phyloP scores from a whole-genome alignment of 441 rosid genomes.

The Bruguiera hainesii region DNA sequence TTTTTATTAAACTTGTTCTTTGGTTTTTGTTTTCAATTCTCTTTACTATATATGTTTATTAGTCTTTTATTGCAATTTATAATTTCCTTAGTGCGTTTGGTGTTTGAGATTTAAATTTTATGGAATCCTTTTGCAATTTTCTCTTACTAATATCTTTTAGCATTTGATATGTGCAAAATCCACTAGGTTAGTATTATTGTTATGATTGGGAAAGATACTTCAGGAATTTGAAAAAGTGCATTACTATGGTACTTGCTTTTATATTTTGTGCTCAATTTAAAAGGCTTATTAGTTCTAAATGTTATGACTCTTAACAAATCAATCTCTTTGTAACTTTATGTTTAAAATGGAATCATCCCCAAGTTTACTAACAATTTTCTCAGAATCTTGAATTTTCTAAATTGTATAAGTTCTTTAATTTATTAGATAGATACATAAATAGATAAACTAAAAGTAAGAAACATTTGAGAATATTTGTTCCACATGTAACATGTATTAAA shows the following conservation, averaged over 20 bases:
- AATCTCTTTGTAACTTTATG: too few species aligned
- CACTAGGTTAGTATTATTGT: slow-evolving; percentile 81
- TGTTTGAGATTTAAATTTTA: background rate
- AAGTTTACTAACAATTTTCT: too few species aligned
- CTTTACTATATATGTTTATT: background rate
- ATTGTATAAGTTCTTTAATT: too few species aligned
- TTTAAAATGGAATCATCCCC: too few species aligned
- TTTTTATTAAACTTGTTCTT: too few species aligned
- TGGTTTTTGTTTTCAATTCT: too few species aligned
- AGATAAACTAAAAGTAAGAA: too few species aligned
- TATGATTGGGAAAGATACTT: slow-evolving; percentile 41
- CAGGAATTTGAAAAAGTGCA: slow-evolving; percentile 54
- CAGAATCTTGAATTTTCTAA: too few species aligned
- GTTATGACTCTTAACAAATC: background rate
- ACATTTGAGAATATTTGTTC: too few species aligned
- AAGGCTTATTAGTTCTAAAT: background rate
- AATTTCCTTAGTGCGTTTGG: background rate
- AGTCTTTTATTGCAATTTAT: background rate
- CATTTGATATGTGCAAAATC: slow-evolving; percentile 83
- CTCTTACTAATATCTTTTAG: slow-evolving; percentile 83
- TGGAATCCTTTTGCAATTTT: slow-evolving; percentile 36
- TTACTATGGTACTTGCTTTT: slow-evolving; percentile 59
- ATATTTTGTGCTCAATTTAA: background rate
- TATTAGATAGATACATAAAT: too few species aligned
- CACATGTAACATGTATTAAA: background rate